Evolutionary conservation across 108 stramenopile genomes (phyloP).

Genomic region (Asterionellopsis glacialis): DNA sequence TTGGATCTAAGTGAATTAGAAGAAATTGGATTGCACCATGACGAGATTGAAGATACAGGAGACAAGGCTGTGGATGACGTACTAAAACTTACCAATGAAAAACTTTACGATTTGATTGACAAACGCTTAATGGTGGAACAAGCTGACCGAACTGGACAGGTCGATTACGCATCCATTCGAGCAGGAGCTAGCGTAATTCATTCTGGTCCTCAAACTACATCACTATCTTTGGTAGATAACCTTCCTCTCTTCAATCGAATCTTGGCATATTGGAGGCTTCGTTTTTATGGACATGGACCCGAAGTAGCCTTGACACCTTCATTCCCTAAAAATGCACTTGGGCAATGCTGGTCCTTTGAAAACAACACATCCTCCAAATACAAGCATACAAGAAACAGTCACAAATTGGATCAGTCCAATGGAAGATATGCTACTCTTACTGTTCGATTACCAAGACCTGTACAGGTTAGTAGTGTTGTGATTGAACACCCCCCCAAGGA

Average conservation of each 20-base stretch:
- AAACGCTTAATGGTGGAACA: constrained; percentile 45
- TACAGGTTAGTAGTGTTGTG: constrained; percentile 40
- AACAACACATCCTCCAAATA: not conserved
- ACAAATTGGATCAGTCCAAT: constrained; percentile 1
- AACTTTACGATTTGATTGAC: constrained; percentile 23
- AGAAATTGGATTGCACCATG: too few relatives aligned
- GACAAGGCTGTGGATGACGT: too few relatives aligned
- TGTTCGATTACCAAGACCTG: constrained; percentile 38
- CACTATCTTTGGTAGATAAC: constrained; percentile 54
- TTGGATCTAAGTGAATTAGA: too few relatives aligned
- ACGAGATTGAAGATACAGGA: too few relatives aligned
- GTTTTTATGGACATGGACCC: constrained; percentile 79
- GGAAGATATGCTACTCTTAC: constrained; percentile 68
- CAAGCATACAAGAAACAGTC: not conserved
- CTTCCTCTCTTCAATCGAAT: constrained; percentile 68
- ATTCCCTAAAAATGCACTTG: constrained; percentile 37
- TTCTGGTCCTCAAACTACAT: constrained; percentile 51
- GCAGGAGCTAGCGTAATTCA: constrained; percentile 59
- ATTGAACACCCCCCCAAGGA: constrained; percentile 60
- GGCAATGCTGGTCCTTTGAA: constrained; percentile 83
- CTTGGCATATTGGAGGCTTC: constrained; percentile 36
- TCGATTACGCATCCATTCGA: constrained; percentile 58
- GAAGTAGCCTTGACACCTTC: constrained; percentile 72
- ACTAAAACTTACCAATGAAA: not conserved
- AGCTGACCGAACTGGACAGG: constrained; percentile 62